A percentile compares a stretch with the other conserved stretches of the same genome.
phyloP scores from a whole-genome alignment of 352 stramenopile species.

The Halophytophthora batemanensis region DNA sequence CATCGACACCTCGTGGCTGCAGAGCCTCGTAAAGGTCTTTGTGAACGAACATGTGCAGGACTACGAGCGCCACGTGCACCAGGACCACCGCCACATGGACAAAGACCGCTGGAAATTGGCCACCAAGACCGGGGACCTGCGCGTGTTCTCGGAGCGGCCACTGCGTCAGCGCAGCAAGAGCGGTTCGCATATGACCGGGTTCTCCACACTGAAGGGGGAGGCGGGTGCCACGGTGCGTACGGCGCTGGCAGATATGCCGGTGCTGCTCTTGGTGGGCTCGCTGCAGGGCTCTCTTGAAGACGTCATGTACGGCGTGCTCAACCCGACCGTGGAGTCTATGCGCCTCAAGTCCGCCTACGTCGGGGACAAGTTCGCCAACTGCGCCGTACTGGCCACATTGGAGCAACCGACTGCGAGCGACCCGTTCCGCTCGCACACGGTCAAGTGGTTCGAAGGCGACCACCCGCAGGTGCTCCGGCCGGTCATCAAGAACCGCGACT shows the following conservation, averaged over 20 bases:
- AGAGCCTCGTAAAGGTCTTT: slow-evolving; percentile 26
- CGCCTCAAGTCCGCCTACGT: slow-evolving; percentile 39
- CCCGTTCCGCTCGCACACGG: slow-evolving; percentile 42
- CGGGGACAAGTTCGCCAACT: slow-evolving; percentile 30
- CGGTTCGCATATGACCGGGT: slow-evolving; percentile 1
- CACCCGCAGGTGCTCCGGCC: slow-evolving; percentile 22
- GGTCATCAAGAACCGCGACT: slow-evolving; percentile 31
- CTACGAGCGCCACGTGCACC: slow-evolving; percentile 29
- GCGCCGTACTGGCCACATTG: slow-evolving; percentile 32
- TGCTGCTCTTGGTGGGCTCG: slow-evolving; percentile 22
- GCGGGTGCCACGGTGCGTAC: slow-evolving; percentile 3
- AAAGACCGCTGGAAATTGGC: slow-evolving; percentile 28
- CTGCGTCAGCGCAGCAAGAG: background rate
- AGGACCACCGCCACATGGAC: slow-evolving; percentile 25
- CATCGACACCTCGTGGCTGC: slow-evolving; percentile 22
- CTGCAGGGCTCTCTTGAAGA: slow-evolving; percentile 31
- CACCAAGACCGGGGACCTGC: slow-evolving; percentile 23
- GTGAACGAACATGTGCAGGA: slow-evolving; percentile 21
- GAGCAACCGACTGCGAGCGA: slow-evolving; percentile 27
- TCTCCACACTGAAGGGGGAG: slow-evolving; percentile 8
- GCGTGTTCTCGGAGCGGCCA: slow-evolving; percentile 25
- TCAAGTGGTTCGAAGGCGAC: slow-evolving; percentile 48
- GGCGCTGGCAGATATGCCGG: slow-evolving; percentile 8
- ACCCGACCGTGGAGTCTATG: slow-evolving; percentile 34
- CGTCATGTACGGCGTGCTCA: slow-evolving; percentile 42